A percentile compares a stretch with the other conserved stretches of the same genome.
Evolutionary conservation across 495 filamentous ascomycete species (phyloP).

Genomic region (Penicillium dipodomyicola): DNA sequence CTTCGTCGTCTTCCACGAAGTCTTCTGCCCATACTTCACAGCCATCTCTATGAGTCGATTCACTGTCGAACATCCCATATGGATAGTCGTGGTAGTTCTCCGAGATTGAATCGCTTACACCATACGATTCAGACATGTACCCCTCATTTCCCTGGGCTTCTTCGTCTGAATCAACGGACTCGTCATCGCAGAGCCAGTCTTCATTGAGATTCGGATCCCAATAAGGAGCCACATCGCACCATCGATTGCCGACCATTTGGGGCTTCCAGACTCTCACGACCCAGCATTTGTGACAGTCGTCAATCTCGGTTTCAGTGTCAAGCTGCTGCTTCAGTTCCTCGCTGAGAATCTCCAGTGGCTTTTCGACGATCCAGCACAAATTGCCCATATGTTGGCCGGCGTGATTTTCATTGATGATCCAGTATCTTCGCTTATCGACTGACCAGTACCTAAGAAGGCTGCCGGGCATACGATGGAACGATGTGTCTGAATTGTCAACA

Average conservation of each 20-base stretch:
- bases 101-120: not conserved
- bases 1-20: slow-evolving; percentile 6
- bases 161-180: slow-evolving; percentile 16
- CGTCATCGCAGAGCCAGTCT: slow-evolving; percentile 1
- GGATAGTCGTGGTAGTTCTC: not conserved
- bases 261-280: slow-evolving; percentile 8
- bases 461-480: slow-evolving; percentile 5
- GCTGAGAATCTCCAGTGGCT: slow-evolving; percentile 12
- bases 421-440: slow-evolving; percentile 13
- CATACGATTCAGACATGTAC: not conserved
- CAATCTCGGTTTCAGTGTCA: not conserved
- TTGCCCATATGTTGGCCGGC: not conserved
- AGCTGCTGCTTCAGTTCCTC: slow-evolving; percentile 5
- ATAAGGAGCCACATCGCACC: slow-evolving; percentile 11
- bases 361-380: slow-evolving; percentile 16
- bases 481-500: not conserved
- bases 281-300: slow-evolving; percentile 16
- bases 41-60: not conserved
- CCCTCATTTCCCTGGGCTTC: not conserved
- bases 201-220: slow-evolving; percentile 10
- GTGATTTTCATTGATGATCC: slow-evolving; percentile 6
- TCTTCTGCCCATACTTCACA: not conserved
- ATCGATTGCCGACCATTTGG: not conserved
- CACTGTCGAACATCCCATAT: not conserved
- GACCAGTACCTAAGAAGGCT: slow-evolving; percentile 10